Conservation (phyloP, 2,329 filamentous ascomycete genomes). For the Apiospora malaysiana region DNA sequence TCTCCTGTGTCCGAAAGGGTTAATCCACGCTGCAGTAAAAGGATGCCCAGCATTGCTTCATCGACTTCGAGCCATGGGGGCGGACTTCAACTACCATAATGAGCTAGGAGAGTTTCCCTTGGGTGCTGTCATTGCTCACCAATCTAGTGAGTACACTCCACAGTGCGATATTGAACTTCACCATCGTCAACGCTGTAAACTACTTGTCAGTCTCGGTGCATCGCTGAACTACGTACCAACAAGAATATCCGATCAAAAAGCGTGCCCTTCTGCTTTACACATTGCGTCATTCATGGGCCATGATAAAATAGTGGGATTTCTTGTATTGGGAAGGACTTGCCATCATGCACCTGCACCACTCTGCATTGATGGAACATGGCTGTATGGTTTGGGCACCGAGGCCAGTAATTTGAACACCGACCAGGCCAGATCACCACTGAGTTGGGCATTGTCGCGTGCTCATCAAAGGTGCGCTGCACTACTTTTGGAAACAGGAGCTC, state of each 20-base stretch:
- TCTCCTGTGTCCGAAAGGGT: neutral
- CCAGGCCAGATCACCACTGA: neutral
- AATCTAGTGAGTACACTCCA: too few relatives aligned
- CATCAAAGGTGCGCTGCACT: neutral
- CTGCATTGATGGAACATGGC: neutral
- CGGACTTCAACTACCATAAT: neutral
- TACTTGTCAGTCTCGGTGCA: neutral
- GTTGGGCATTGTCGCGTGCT: neutral
- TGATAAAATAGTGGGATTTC: fast-evolving
- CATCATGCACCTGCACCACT: neutral
- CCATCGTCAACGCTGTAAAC: neutral
- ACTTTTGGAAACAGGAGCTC: neutral
- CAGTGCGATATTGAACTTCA: too few relatives aligned
- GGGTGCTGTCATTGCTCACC: neutral
- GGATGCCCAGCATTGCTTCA: neutral
- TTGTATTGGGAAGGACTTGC: neutral
- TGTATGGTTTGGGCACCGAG: neutral
- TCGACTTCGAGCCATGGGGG: neutral
- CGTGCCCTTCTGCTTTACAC: neutral
- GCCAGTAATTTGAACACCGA: neutral
- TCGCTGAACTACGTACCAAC: neutral
- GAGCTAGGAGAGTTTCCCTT: neutral
- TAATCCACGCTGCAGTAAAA: neutral
- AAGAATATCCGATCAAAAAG: neutral
- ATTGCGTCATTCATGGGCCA: neutral